Evolutionary conservation across 192 early-diverging fungal species (phyloP).

Genomic region (Backusella morwellensis): DNA sequence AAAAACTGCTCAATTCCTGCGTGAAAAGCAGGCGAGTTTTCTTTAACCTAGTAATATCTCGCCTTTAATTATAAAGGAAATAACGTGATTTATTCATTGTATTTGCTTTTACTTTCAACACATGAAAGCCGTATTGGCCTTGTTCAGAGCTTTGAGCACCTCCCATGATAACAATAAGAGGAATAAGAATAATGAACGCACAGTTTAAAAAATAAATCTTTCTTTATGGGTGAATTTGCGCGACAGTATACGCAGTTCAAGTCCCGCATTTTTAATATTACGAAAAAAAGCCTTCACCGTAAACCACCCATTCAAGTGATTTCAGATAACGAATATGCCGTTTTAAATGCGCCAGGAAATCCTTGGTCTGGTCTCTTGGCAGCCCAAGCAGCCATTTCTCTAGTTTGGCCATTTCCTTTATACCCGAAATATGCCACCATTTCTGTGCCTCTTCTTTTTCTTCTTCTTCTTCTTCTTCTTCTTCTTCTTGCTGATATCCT

Average conservation of each 20-base stretch:
- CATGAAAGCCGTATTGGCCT: slow-evolving; percentile 62
- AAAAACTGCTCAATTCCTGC: slow-evolving; percentile 74
- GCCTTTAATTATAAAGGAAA: not conserved
- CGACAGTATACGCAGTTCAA: too few relatives aligned
- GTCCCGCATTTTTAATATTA: not conserved
- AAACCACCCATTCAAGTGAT: not conserved
- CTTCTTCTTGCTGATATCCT: not conserved
- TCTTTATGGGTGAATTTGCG: not conserved
- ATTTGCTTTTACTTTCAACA: slow-evolving; percentile 51
- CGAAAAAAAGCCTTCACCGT: slow-evolving; percentile 8
- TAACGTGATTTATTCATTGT: not conserved
- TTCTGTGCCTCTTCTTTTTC: not conserved
- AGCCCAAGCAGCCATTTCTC: slow-evolving; percentile 10
- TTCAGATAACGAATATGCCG: slow-evolving; percentile 2
- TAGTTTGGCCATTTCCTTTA: not conserved
- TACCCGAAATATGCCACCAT: slow-evolving; percentile 25
- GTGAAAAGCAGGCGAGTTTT: slow-evolving; percentile 61
- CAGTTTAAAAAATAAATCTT: too few relatives aligned
- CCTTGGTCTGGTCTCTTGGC: not conserved
- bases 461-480: not conserved
- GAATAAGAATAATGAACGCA: not conserved
- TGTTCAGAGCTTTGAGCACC: slow-evolving; percentile 49
- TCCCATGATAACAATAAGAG: slow-evolving; percentile 33
- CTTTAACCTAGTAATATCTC: slow-evolving; percentile 49
- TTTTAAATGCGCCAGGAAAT: slow-evolving; percentile 14